phyloP scores from a whole-genome alignment of 2,329 filamentous ascomycete genomes.

The Penicillium brasilianum region DNA sequence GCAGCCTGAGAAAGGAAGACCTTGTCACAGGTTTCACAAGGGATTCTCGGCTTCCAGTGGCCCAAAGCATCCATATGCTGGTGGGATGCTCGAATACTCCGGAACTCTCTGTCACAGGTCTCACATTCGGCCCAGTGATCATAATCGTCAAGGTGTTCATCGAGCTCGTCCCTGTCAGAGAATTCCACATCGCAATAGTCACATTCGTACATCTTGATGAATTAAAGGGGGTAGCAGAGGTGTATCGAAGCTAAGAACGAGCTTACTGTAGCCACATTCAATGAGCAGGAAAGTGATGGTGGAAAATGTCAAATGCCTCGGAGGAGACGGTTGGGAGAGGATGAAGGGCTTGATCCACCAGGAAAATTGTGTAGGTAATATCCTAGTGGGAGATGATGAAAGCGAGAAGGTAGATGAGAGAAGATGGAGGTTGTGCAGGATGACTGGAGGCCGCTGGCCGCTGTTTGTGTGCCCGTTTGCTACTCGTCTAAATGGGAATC shows the following conservation, averaged over 20 bases:
- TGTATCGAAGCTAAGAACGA: not conserved
- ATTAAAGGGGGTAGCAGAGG: not conserved
- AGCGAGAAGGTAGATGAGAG: not conserved
- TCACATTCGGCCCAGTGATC: slow-evolving; percentile 35
- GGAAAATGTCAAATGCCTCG: not conserved
- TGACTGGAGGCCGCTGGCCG: not conserved
- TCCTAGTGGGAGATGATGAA: not conserved
- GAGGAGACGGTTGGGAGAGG: not conserved
- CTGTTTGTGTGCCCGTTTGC: not conserved
- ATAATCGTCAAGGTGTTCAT: slow-evolving; percentile 30
- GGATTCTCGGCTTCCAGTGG: slow-evolving; percentile 28
- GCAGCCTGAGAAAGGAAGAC: not conserved
- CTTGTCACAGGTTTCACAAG: not conserved
- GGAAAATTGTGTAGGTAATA: not conserved
- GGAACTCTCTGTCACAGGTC: slow-evolving; percentile 29
- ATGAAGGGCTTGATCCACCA: not conserved
- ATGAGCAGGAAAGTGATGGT: not conserved
- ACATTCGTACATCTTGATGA: not conserved
- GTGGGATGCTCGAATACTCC: slow-evolving; percentile 11
- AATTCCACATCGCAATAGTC: not conserved
- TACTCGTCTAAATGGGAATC: not conserved
- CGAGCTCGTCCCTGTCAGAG: not conserved
- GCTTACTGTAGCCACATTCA: not conserved
- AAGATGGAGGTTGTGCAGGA: not conserved
- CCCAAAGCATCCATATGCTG: slow-evolving; percentile 32